Evolutionary conservation across 2,329 filamentous ascomycete species (phyloP).

Genomic region (Paraphaeosphaeria sporulosa): DNA sequence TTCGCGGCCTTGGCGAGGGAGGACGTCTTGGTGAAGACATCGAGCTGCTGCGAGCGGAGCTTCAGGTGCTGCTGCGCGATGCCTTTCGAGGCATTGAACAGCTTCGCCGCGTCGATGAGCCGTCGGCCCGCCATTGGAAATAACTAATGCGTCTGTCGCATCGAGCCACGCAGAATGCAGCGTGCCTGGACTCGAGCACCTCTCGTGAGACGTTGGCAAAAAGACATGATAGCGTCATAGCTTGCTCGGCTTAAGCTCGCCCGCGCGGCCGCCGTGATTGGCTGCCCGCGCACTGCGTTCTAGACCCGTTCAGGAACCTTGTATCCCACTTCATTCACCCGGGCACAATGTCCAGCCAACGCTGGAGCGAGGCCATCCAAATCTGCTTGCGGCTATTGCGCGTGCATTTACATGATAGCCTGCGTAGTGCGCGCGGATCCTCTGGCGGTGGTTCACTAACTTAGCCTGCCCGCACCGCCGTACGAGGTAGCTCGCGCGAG

Average conservation of each 20-base stretch:
- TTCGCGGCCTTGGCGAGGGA: slow-evolving; percentile 69
- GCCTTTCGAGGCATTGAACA: slow-evolving; percentile 57
- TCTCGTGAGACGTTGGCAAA: slow-evolving; percentile 14
- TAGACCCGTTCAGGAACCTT: slow-evolving; percentile 22
- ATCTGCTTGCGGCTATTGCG: neutral
- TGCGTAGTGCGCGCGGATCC: neutral
- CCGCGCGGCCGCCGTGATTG: neutral
- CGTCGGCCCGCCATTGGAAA: slow-evolving; percentile 59
- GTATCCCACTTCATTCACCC: slow-evolving; percentile 14
- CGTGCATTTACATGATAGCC: neutral
- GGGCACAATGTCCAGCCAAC: slow-evolving; percentile 1
- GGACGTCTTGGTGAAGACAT: slow-evolving; percentile 70
- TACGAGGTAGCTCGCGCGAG: slow-evolving; percentile 3
- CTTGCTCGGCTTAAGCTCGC: slow-evolving; percentile 10
- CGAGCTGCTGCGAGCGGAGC: slow-evolving; percentile 67
- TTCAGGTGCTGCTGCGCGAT: slow-evolving; percentile 63
- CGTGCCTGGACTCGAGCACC: neutral
- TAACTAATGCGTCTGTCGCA: slow-evolving; percentile 24
- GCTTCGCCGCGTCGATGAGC: slow-evolving; percentile 59
- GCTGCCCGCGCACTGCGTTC: slow-evolving; percentile 1
- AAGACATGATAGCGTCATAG: slow-evolving; percentile 40
- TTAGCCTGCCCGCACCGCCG: neutral
- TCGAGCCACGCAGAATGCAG: slow-evolving; percentile 24
- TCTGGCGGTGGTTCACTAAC: neutral
- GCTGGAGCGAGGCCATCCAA: neutral